phyloP scores from a whole-genome alignment of 2,329 filamentous ascomycete species.

The Aspergillus sp. region DNA sequence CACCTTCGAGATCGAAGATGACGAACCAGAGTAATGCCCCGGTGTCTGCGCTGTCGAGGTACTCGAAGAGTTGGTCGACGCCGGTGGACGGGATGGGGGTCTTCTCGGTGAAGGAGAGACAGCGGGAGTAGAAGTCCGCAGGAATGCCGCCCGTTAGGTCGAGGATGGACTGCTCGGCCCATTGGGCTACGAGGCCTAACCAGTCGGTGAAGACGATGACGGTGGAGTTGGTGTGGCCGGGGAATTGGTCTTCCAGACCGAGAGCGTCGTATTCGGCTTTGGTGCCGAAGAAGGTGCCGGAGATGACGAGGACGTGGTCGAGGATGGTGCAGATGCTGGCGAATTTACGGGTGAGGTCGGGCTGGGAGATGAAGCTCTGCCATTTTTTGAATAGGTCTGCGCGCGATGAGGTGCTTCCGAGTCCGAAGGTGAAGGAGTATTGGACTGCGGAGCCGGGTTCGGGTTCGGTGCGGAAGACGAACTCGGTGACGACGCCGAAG shows the following conservation, averaged over 20 bases:
- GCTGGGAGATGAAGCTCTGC: slow-evolving; percentile 59
- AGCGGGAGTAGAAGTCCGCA: slow-evolving; percentile 59
- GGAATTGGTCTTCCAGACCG: slow-evolving; percentile 29
- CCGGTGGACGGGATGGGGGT: slow-evolving; percentile 50
- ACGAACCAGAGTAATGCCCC: slow-evolving; percentile 61
- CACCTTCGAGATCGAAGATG: slow-evolving; percentile 64
- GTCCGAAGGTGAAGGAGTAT: slow-evolving; percentile 57
- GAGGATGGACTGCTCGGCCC: slow-evolving; percentile 28
- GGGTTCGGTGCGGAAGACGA: slow-evolving; percentile 39
- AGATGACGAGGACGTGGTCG: slow-evolving; percentile 58
- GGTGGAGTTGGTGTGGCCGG: slow-evolving; percentile 18
- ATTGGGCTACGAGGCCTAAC: slow-evolving; percentile 30
- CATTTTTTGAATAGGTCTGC: slow-evolving; percentile 57
- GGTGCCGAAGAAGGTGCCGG: slow-evolving; percentile 64
- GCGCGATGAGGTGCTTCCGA: slow-evolving; percentile 52
- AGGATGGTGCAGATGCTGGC: slow-evolving; percentile 58
- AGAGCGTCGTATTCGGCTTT: slow-evolving; percentile 56
- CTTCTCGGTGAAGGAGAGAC: slow-evolving; percentile 53
- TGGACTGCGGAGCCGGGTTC: slow-evolving; percentile 52
- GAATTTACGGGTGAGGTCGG: slow-evolving; percentile 59
- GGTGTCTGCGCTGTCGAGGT: slow-evolving; percentile 52
- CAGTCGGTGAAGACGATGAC: slow-evolving; percentile 32
- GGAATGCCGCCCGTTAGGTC: slow-evolving; percentile 43
- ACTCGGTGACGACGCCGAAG: slow-evolving; percentile 44
- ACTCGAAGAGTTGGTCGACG: slow-evolving; percentile 57